Percentiles rank a stretch among this genome's conserved stretches.
These are phyloP conservation scores for Boletus tylopilopsis DNA, from an alignment of 768 basidiomycete species.

Conservation along the genomic window DNA sequence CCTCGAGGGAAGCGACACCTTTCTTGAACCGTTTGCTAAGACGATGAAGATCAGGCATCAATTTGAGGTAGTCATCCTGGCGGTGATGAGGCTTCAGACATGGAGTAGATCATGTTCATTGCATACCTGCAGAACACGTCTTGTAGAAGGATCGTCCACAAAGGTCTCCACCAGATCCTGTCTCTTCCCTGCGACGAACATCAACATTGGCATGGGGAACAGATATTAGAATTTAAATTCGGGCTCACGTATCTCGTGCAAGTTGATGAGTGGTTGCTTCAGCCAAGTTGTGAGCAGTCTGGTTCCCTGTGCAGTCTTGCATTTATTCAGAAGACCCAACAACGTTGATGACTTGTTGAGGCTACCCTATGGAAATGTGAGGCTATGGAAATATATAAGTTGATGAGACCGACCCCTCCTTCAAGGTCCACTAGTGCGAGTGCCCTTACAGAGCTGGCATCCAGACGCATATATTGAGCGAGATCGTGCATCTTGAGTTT, in stretches of 20 bases:
- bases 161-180: constrained; percentile 88
- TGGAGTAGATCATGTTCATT: neutral
- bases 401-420: constrained; percentile 31
- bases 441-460: constrained; percentile 90
- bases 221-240: neutral
- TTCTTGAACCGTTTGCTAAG: constrained; percentile 91
- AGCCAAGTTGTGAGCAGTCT: constrained; percentile 87
- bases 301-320: constrained; percentile 94
- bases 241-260: constrained; percentile 84
- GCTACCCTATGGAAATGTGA: constrained; percentile 39
- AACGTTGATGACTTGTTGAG: constrained; percentile 81
- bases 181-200: constrained; percentile 58
- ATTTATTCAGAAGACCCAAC: constrained; percentile 87
- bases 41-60: constrained; percentile 92
- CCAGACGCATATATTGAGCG: constrained; percentile 91
- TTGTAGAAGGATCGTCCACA: constrained; percentile 69
- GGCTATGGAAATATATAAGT: neutral
- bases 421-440: constrained; percentile 78
- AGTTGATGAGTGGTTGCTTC: constrained; percentile 91
- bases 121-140: constrained; percentile 67
- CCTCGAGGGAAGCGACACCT: constrained; percentile 79
- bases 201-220: neutral
- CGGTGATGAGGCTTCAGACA: neutral
- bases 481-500: constrained; percentile 85
- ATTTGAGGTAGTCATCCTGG: constrained; percentile 82